Evolutionary conservation across 2,329 filamentous ascomycete genomes (phyloP).

Genomic region (Grosmannia huntii): DNA sequence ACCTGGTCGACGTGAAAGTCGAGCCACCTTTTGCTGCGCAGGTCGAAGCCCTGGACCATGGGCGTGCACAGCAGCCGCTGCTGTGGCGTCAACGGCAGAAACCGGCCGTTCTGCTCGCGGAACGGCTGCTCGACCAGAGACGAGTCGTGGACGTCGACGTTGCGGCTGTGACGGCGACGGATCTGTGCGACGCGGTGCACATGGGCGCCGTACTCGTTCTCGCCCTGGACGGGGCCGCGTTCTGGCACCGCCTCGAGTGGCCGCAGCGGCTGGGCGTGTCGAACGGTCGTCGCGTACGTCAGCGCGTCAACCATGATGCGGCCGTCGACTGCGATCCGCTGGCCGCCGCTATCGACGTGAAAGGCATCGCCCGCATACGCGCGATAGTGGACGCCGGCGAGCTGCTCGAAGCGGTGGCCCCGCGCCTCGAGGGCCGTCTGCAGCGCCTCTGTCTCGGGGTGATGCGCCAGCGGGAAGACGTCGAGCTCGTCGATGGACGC

Average conservation of each 20-base stretch:
- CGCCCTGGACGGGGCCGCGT: constrained; percentile 3
- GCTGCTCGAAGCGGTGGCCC: constrained; percentile 27
- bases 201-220: constrained; percentile 2
- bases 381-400: constrained; percentile 31
- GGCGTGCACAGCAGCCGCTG: constrained; percentile 16
- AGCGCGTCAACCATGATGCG: constrained; percentile 8
- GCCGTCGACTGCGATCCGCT: not conserved
- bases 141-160: not conserved
- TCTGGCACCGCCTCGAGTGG: not conserved
- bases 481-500: constrained; percentile 25
- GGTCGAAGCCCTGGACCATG: constrained; percentile 28
- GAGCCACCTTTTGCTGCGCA: constrained; percentile 29
- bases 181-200: too few relatives aligned
- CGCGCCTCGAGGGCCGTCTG: constrained; percentile 21
- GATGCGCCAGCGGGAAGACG: constrained; percentile 27
- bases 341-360: constrained; percentile 4
- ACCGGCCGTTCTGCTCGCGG: not conserved
- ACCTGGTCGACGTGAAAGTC: constrained; percentile 31
- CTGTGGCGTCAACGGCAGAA: constrained; percentile 13
- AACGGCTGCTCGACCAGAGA: not conserved
- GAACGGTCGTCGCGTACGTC: constrained; percentile 10
- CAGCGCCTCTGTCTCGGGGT: constrained; percentile 22
- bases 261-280: too few relatives aligned
- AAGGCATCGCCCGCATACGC: constrained; percentile 20
- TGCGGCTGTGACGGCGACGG: not conserved